Evolutionary conservation across 371 early-diverging fungal species (phyloP), one percentile per base, ranked within the genome.

Genomic region (Lichtheimia ornata): DNA sequence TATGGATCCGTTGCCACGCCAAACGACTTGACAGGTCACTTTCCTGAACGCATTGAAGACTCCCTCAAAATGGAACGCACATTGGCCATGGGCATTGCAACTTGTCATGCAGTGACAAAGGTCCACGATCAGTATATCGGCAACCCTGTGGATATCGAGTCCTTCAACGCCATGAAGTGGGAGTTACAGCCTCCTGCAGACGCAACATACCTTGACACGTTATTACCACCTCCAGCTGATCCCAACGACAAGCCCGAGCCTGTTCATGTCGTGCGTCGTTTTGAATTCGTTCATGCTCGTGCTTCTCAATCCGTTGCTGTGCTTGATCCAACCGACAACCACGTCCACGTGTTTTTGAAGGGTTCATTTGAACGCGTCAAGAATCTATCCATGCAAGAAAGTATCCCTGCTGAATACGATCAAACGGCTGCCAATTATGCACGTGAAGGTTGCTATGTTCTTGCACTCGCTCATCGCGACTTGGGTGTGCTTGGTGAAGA

Each of bases 81-180:
- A 5, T 45, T 88, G 20, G 78, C 79, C 3, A 69, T 72, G 66
- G 93, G 84, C 7, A 77, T 93, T 44, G 83, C 85, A 3, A 81
- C 88, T 7, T 94, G 95, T 69, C 95, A 96, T 68, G 82, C 88
- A 0, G 85, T 95, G 12, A 76, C 88, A 7, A 74, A 79, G 50
- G 80, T 93, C 27, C 78, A 79, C 15, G 80, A 84, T 47, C 81
- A 81, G 50, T 81, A 79, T 27, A 82, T 94, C 28, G 97, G 97
- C 6, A 94, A 97, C 74, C 90, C 91, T 27, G 87, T 97, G 41
- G 97, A 97, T 65, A 82, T 94, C 43, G 93, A 93, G 69, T 87
- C 92, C 74, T 91, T 94, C 78, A 70, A 79, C 12, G 86, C 85
- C 27, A 76, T 72, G 70, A 61, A 66, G 5, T 72, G 72, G 69